phyloP scores from a whole-genome alignment of 2,329 filamentous ascomycete genomes.

The Verticillium klebahnii region DNA sequence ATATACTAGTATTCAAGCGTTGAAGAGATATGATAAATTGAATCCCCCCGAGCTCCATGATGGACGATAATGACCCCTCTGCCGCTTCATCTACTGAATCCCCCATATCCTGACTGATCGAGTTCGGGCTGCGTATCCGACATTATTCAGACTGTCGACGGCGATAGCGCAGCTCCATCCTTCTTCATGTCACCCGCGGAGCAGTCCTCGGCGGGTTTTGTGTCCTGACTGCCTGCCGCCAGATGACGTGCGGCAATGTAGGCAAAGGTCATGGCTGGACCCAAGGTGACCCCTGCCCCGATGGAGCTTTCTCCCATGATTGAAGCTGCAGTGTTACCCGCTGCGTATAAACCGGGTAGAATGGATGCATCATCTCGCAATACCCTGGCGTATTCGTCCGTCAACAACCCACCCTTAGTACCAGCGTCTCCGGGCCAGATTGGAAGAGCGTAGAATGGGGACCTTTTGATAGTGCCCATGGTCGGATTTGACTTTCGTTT shows the following conservation, averaged over 20 bases:
- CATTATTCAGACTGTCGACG: too few relatives aligned
- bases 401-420: conserved; percentile 30
- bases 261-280: conserved; percentile 29
- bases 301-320: conserved; percentile 28
- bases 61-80: too few relatives aligned
- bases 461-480: conserved; percentile 15
- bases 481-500: conserved; percentile 1
- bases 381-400: conserved; percentile 23
- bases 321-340: conserved; percentile 25
- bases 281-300: conserved; percentile 28
- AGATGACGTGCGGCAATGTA: conserved; percentile 17
- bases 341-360: conserved; percentile 26
- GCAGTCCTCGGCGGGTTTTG: too few relatives aligned
- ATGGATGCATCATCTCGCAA: conserved; percentile 14
- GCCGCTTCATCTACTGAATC: too few relatives aligned
- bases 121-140: too few relatives aligned
- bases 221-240: too few relatives aligned
- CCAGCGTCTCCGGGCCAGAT: conserved; percentile 31
- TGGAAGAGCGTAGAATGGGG: conserved; percentile 22
- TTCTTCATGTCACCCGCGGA: too few relatives aligned
- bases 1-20: too few relatives aligned
- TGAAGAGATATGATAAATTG: too few relatives aligned
- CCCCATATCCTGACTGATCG: too few relatives aligned
- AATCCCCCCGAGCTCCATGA: too few relatives aligned
- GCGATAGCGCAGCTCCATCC: too few relatives aligned